Evolutionary conservation across 2,329 filamentous ascomycete genomes (phyloP).

Genomic region (Hirsutella rhossiliensis): DNA sequence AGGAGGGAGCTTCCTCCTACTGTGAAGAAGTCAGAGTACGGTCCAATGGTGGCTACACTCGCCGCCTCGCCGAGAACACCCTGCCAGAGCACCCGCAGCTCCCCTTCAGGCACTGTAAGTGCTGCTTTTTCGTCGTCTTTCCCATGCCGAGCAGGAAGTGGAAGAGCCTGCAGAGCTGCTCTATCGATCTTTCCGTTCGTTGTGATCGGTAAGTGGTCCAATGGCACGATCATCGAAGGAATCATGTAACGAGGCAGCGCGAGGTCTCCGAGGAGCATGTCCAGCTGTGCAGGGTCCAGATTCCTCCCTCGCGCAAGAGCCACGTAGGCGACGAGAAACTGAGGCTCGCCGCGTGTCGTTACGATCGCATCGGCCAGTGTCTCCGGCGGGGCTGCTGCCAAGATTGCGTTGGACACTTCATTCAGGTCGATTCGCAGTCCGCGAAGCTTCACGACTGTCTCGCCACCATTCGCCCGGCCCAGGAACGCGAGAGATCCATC

Average conservation of each 20-base stretch:
- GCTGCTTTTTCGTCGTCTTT: background rate
- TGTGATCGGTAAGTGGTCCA: slow-evolving; percentile 1
- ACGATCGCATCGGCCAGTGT: slow-evolving; percentile 11
- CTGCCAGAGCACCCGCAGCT: slow-evolving; percentile 6
- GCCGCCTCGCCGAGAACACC: slow-evolving; percentile 4
- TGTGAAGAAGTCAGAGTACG: slow-evolving; percentile 26
- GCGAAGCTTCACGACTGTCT: slow-evolving; percentile 32
- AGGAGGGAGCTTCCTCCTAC: slow-evolving; percentile 30
- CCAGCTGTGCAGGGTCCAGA: background rate
- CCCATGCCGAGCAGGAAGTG: background rate
- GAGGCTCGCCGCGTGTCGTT: slow-evolving; percentile 7
- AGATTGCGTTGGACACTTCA: slow-evolving; percentile 20
- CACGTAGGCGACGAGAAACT: slow-evolving; percentile 16
- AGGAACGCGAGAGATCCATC: slow-evolving; percentile 22
- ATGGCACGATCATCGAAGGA: slow-evolving; percentile 1
- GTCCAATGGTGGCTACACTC: slow-evolving; percentile 4
- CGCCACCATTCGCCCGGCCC: slow-evolving; percentile 23
- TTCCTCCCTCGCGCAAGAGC: background rate
- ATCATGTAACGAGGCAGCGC: slow-evolving; percentile 2
- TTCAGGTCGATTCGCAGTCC: slow-evolving; percentile 32
- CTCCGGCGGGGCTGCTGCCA: slow-evolving; percentile 7
- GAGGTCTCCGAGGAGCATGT: background rate
- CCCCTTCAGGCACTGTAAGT: background rate
- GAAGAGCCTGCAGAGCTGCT: background rate
- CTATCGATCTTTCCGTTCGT: slow-evolving; percentile 1